Percentiles rank a stretch among this genome's conserved stretches.
Conservation (phyloP, 305 asterid genomes). For the Salvia sclarea region DNA sequence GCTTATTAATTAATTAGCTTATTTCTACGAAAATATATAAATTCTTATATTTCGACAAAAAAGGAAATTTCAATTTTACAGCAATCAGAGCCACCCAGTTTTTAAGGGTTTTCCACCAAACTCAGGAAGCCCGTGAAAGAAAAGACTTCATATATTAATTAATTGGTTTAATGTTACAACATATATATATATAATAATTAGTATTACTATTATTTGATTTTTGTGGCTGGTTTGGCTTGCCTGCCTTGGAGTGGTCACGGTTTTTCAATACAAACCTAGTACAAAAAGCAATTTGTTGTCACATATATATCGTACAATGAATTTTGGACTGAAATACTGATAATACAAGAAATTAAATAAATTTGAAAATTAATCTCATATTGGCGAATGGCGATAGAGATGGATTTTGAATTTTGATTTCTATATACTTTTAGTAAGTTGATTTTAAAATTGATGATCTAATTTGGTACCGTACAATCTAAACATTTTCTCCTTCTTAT, state of each 20-base stretch:
- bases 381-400: no score
- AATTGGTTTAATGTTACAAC: conserved; percentile 1
- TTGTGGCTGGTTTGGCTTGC: background rate
- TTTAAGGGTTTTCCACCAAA: conserved; percentile 29
- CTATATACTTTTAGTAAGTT: no score
- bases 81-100: conserved; percentile 25
- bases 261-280: conserved; percentile 2
- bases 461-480: no score
- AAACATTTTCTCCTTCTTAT: no score
- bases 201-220: no score
- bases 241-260: conserved; percentile 18
- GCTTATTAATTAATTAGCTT: background rate
- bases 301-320: background rate
- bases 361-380: no score
- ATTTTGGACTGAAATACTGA: no score
- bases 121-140: conserved; percentile 58
- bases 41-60: background rate
- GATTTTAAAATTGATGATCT: no score
- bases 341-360: no score
- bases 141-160: conserved; percentile 9
- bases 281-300: background rate
- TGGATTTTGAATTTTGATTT: no score
- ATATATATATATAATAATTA: background rate
- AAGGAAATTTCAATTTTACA: background rate
- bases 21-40: background rate